Conservation (phyloP, 305 asterid genomes). For the Fraxinus dipetala region DNA sequence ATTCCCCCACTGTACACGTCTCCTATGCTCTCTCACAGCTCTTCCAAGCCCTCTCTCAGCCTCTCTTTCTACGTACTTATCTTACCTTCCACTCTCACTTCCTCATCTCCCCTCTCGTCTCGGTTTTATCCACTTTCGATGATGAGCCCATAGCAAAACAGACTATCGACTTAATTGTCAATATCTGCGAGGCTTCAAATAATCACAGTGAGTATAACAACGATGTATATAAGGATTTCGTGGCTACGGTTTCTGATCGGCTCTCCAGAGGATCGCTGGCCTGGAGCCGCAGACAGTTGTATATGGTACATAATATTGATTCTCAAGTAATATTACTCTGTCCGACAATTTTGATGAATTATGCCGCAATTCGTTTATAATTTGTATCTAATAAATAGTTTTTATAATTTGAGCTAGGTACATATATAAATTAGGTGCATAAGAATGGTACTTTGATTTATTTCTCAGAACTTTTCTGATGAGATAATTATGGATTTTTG, state of each 20-base stretch:
- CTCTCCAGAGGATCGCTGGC: constrained; percentile 61
- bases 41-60: constrained; percentile 65
- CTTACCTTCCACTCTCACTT: constrained; percentile 73
- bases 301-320: constrained; percentile 45
- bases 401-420: background rate
- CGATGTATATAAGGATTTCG: constrained; percentile 59
- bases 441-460: background rate
- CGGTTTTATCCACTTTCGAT: constrained; percentile 51
- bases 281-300: constrained; percentile 75
- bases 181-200: constrained; percentile 40
- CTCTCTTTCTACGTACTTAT: constrained; percentile 57
- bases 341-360: background rate
- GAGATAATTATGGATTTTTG: background rate
- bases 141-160: constrained; percentile 73
- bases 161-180: constrained; percentile 56
- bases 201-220: constrained; percentile 16
- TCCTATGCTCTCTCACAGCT: constrained; percentile 95
- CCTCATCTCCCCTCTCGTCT: constrained; percentile 77
- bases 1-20: constrained; percentile 76
- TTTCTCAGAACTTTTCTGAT: background rate
- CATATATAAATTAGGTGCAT: background rate
- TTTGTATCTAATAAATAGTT: background rate
- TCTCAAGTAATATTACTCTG: background rate
- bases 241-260: constrained; percentile 59
- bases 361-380: background rate